Percentiles rank a stretch among this genome's conserved stretches.
phyloP scores from a whole-genome alignment of 306 rosid genomes.

The Quercus variabilis region DNA sequence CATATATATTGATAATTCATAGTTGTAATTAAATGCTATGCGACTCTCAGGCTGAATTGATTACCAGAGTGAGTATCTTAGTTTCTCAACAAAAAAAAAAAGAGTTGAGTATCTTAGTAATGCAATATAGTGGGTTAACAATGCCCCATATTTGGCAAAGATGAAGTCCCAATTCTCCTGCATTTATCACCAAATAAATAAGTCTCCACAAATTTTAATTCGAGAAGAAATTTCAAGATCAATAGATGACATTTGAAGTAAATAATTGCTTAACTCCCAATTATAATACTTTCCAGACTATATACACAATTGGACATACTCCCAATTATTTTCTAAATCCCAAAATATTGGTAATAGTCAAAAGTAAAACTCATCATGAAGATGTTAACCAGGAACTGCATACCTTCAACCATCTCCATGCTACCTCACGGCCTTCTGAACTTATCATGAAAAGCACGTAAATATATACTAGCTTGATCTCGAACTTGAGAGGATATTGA shows the following conservation, averaged over 20 bases:
- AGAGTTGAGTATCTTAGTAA: too few relatives aligned
- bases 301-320: not conserved
- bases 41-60: too few relatives aligned
- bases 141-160: conserved; percentile 42
- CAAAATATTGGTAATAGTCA: not conserved
- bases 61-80: too few relatives aligned
- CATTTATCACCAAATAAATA: conserved; percentile 22
- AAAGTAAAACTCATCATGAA: not conserved
- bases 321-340: not conserved
- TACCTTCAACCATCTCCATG: conserved; percentile 70
- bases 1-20: too few relatives aligned
- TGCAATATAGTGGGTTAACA: too few relatives aligned
- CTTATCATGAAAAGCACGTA: conserved; percentile 24
- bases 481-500: conserved; percentile 33
- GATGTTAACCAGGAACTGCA: not conserved
- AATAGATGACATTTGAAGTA: not conserved
- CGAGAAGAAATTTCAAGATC: not conserved
- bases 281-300: not conserved
- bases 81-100: too few relatives aligned
- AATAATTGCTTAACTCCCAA: not conserved
- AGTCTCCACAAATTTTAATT: not conserved
- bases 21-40: too few relatives aligned
- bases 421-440: conserved; percentile 33
- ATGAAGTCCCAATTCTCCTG: conserved; percentile 71
- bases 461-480: conserved; percentile 37